Base-by-base conservation (phyloP, 148 eudicot genomes). In the Camellia lanceoleosa region DNA sequence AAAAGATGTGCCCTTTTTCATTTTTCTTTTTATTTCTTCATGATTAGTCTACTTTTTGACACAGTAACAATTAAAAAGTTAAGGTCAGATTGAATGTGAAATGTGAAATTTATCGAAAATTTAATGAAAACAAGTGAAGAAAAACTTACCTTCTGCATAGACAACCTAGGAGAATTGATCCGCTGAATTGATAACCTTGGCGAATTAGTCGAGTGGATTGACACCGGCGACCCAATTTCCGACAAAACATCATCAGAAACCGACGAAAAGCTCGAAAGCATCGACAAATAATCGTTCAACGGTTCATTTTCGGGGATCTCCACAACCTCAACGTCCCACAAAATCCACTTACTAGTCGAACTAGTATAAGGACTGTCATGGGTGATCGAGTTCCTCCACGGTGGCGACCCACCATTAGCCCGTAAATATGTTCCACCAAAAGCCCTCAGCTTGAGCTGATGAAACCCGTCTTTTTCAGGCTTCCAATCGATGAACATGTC, bases 381-480 rank as follows among this genome's bases (percentile, higher is more conserved):
- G 0, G 97, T 92, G 12, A 94, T 84, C 5, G 93, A 80, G 78
- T 92, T 94, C 56, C 93, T 82, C 98, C 98, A 94, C 62, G 97
- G 97, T 23, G 88, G 91, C 23, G 86, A 81, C 44, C 93, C 97
- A 30, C 98, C 97, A 81, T 91, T 94, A 0, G 85, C 98, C 58
- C 94, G 67, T 51, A 94, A 68, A 68, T 82, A 90, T 19, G 86
- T 89, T 6, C 93, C 95, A 0, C 82, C 89, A 11, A 60, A 80
- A 0, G 78, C 80, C 80, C 80, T 82, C 7, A 94, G 80, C 84
- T 88, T 91, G 13, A 90, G 81, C 84, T 84, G 91, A 64, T 84
- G 91, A 64, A 90, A 91, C 73, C 98, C 98, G 20, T 94, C 94
- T 38, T 86, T 76, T 2, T 89, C 85, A 0, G 98, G 94, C 74